Base-by-base conservation (phyloP, 768 basidiomycete genomes). In the Auricularia cornea region DNA sequence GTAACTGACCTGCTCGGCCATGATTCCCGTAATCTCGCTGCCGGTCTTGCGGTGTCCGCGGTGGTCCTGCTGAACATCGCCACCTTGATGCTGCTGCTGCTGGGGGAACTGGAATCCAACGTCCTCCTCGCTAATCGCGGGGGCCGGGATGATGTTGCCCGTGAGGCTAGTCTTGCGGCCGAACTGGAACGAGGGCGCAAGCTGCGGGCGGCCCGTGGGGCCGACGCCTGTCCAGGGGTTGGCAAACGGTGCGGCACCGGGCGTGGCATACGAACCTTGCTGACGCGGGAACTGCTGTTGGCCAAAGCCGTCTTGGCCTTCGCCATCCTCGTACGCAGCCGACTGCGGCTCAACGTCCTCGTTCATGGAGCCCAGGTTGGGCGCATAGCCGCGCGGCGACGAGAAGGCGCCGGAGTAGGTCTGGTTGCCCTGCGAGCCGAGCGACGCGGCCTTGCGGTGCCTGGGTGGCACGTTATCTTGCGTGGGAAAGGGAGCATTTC, bases 131-230 rank as follows among this genome's bases (percentile, higher is more conserved):
- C 82, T 88, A 70, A 90, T 88, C 38, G 89, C 78, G 31, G 89
- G 88, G 3, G 84, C 88, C 10, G 60, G 64, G 10, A 60, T 38
- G 76, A 88, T 79, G 14, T 83, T 80, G 29, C 80, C 76, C 31
- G 44, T 75, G 73, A 79, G 75, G 70, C 82, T 85, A 30, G 85
- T 68, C 77, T 77, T 62, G 86, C 84, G 54, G 59, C 93, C 94
- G 73, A 95, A 97, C 81, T 88, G 92, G 75, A 97, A 96, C 59
- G 81, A 80, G n/a, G 93, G 93, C 12, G 92, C 92, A 41, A 95
- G 84, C 72, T 94, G 92, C 41, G 92, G 93, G 66, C 93, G 86
- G 54, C 91, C 88, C 31, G 88, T 83, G 18, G 90, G 84, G 33
- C 90, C 87, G 59, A 76, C 66, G 83, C 83, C 66, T 91, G 86